Conservation (phyloP, 148 eudicot genomes). For the Cornus florida region DNA sequence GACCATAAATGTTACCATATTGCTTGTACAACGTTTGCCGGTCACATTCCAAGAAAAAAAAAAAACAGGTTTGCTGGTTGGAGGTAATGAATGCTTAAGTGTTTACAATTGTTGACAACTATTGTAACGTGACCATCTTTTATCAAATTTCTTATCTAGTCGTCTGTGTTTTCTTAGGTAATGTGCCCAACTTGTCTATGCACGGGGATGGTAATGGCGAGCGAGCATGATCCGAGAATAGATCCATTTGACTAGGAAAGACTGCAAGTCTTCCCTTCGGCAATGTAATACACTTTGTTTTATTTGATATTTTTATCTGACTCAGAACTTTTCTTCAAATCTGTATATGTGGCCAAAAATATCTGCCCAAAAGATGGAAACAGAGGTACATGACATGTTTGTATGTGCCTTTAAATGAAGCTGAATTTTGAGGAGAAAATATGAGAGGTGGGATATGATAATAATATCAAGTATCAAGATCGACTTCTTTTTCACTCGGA, state of each 20-base stretch:
- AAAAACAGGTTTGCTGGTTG: no score
- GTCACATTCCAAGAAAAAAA: no score
- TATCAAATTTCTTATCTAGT: background rate
- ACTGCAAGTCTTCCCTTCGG: background rate
- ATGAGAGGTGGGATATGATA: background rate
- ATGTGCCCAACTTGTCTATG: constrained; percentile 95
- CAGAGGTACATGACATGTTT: background rate
- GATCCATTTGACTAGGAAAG: constrained; percentile 57
- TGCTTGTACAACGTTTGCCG: background rate
- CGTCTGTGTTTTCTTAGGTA: constrained; percentile 38
- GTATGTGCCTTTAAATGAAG: background rate
- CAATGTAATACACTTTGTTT: background rate
- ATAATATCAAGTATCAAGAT: no score
- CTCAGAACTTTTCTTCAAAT: background rate
- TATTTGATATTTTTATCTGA: background rate
- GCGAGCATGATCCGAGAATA: constrained; percentile 80
- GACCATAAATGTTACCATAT: background rate
- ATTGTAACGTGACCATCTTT: background rate
- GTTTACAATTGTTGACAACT: background rate
- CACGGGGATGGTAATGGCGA: constrained; percentile 94
- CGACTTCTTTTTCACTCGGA: no score
- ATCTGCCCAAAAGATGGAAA: no score
- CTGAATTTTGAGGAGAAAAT: background rate
- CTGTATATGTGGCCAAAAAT: background rate
- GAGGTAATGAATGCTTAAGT: no score